Evolutionary conservation across 768 basidiomycete genomes (phyloP).

Genomic region (Auricularia auricula-judae): DNA sequence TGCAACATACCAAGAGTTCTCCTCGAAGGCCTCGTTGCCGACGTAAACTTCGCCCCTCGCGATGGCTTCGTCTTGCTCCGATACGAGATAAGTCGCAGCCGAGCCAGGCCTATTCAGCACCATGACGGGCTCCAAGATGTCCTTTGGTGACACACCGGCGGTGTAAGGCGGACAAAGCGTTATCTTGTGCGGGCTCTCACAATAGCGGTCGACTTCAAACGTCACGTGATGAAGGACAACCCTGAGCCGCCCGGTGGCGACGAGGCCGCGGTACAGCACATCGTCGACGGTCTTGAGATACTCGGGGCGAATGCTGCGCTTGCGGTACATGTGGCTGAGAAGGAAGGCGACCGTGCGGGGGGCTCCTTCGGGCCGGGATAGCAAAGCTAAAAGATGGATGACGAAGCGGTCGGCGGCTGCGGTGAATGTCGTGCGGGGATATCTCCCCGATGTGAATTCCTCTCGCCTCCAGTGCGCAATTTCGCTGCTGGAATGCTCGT

Average conservation of each 20-base stretch:
- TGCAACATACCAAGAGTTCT: not conserved
- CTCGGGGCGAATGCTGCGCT: not conserved
- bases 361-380: not conserved
- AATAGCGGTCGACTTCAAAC: slow-evolving; percentile 9
- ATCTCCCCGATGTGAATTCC: too few species aligned
- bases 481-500: too few species aligned
- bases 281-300: not conserved
- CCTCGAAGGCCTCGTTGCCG: slow-evolving; percentile 16
- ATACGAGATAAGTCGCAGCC: not conserved
- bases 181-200: not conserved
- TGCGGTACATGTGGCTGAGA: not conserved
- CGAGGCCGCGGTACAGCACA: not conserved
- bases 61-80: slow-evolving; percentile 2
- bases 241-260: not conserved
- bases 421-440: too few species aligned
- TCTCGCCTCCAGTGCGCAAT: too few species aligned
- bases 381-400: not conserved
- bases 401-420: not conserved
- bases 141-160: slow-evolving; percentile 1
- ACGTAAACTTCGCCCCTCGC: slow-evolving; percentile 7
- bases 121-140: slow-evolving; percentile 7
- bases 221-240: slow-evolving; percentile 11
- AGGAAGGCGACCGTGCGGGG: not conserved
- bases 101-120: not conserved
- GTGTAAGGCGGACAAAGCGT: not conserved